phyloP scores from a whole-genome alignment of 2,329 filamentous ascomycete species.

The Truncatella angustata region DNA sequence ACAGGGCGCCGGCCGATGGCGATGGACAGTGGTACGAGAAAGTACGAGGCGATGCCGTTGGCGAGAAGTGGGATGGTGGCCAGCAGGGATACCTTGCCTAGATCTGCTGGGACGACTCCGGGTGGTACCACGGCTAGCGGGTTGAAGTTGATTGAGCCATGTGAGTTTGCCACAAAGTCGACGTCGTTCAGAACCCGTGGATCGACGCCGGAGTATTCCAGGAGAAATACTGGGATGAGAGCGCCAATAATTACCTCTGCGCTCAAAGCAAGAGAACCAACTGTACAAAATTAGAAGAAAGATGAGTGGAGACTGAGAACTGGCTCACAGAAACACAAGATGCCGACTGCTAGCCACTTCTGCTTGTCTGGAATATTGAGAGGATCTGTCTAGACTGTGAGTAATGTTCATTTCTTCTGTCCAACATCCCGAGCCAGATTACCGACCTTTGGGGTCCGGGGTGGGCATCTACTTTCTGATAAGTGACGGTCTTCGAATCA shows the following conservation, averaged over 20 bases:
- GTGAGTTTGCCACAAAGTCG: conserved; percentile 22
- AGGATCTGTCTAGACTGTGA: conserved; percentile 2
- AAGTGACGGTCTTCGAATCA: not conserved
- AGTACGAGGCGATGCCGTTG: conserved; percentile 34
- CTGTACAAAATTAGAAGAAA: conserved; percentile 10
- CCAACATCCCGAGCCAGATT: too few relatives aligned
- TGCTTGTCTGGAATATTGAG: conserved; percentile 7
- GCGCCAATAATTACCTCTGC: conserved; percentile 28
- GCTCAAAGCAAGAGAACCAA: conserved; percentile 27
- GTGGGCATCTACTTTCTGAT: conserved; percentile 1
- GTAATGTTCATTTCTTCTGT: not conserved
- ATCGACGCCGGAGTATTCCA: conserved; percentile 34
- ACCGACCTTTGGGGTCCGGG: conserved; percentile 7
- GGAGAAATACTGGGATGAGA: conserved; percentile 33
- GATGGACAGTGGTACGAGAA: conserved; percentile 38
- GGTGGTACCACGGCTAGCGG: conserved; percentile 26
- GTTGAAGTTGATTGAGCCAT: conserved; percentile 13
- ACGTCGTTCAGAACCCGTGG: conserved; percentile 22
- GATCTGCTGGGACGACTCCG: conserved; percentile 26
- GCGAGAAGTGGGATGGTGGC: conserved; percentile 34
- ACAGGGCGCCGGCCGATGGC: conserved; percentile 35
- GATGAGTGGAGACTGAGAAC: not conserved
- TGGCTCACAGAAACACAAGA: conserved; percentile 9
- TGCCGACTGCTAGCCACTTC: conserved; percentile 9
- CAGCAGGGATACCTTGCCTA: conserved; percentile 29